Conservation (phyloP, 2,329 filamentous ascomycete species). For the Aspergillus sp. region DNA sequence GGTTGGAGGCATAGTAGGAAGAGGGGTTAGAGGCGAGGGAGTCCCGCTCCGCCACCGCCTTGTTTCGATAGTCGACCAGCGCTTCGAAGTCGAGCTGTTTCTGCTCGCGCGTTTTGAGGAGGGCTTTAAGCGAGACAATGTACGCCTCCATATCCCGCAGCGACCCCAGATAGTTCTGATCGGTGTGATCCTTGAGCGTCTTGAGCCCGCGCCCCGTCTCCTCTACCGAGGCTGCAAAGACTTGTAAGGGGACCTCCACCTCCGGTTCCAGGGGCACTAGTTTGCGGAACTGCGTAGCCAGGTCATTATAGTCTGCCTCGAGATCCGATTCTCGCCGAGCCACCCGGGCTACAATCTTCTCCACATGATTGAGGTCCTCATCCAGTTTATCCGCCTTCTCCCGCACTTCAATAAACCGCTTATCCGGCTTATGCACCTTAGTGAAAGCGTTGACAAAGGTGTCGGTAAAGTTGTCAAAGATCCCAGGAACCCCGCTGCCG, state of each 20-base stretch:
- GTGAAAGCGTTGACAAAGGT: constrained; percentile 97
- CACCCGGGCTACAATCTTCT: constrained; percentile 92
- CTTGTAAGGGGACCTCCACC: constrained; percentile 77
- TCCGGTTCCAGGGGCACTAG: constrained; percentile 86
- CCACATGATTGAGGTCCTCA: constrained; percentile 87
- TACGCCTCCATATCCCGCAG: constrained; percentile 96
- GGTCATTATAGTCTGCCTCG: constrained; percentile 82
- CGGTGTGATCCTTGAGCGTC: constrained; percentile 83
- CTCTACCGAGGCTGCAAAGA: constrained; percentile 83
- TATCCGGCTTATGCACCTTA: constrained; percentile 93
- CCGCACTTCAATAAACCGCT: constrained; percentile 89
- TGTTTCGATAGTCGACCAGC: constrained; percentile 91
- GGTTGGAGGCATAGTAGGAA: constrained; percentile 58
- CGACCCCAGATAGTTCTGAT: constrained; percentile 92
- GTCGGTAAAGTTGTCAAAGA: constrained; percentile 94
- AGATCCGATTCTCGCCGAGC: constrained; percentile 84
- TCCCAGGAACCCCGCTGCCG: constrained; percentile 56
- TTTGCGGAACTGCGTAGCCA: constrained; percentile 93
- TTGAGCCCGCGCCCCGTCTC: constrained; percentile 78
- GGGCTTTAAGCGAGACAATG: constrained; percentile 78
- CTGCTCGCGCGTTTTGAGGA: constrained; percentile 91
- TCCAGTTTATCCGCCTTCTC: constrained; percentile 93
- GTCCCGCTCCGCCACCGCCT: constrained; percentile 85
- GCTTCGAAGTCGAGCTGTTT: constrained; percentile 98
- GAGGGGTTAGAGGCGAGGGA: constrained; percentile 66